Conservation (phyloP, 1,284 basidiomycete genomes). For the Thelephora terrestris region DNA sequence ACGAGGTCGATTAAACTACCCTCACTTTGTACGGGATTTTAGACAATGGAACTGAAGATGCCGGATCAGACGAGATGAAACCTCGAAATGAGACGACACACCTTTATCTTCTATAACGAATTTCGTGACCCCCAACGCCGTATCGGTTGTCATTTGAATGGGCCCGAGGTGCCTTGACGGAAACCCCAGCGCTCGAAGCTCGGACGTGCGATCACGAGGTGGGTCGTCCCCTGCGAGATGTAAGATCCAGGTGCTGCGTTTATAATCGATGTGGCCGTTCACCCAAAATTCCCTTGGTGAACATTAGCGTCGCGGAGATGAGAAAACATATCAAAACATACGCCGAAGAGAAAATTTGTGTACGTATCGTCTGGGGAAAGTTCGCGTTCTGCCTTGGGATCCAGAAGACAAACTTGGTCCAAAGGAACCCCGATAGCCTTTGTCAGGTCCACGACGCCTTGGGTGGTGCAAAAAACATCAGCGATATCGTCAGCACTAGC, state of each 20-base stretch:
- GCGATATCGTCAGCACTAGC: constrained; percentile 30
- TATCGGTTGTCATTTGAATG: constrained; percentile 98
- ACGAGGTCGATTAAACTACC: constrained; percentile 13
- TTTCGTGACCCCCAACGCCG: constrained; percentile 90
- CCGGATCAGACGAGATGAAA: constrained; percentile 1
- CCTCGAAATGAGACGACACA: constrained; percentile 21
- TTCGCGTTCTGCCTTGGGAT: constrained; percentile 68
- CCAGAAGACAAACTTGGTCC: constrained; percentile 73
- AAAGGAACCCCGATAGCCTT: constrained; percentile 37
- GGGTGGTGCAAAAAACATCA: constrained; percentile 47
- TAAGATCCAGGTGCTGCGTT: not conserved
- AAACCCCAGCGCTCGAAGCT: constrained; percentile 82
- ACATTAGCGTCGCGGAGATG: not conserved
- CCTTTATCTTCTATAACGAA: constrained; percentile 73
- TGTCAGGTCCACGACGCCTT: constrained; percentile 61
- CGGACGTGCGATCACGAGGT: constrained; percentile 79
- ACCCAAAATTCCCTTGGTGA: constrained; percentile 37
- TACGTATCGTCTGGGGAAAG: constrained; percentile 76
- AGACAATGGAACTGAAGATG: constrained; percentile 43
- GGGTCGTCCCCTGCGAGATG: constrained; percentile 68
- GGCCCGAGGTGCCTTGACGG: constrained; percentile 74
- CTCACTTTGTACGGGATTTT: constrained; percentile 65
- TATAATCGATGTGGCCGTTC: constrained; percentile 1
- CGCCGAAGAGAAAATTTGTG: constrained; percentile 82
- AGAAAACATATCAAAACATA: constrained; percentile 23